phyloP scores from a whole-genome alignment of 2,329 filamentous ascomycete genomes.

The Ceratocystiopsis sp. region DNA sequence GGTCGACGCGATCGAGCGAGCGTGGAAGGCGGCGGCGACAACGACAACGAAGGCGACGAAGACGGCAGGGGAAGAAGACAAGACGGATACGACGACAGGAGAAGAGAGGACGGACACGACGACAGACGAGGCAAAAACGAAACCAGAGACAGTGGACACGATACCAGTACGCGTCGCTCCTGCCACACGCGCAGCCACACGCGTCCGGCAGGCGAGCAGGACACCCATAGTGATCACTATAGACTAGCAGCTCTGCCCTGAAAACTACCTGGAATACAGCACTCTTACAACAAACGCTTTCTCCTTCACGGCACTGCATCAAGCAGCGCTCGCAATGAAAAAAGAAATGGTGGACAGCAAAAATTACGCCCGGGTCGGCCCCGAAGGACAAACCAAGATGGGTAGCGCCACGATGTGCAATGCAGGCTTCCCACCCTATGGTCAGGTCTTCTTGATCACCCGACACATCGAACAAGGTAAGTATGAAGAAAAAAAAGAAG shows the following conservation, averaged over 20 bases:
- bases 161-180: too few relatives aligned
- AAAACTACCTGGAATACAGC: too few relatives aligned
- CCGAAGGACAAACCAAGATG: slow-evolving; percentile 13
- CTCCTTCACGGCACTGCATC: slow-evolving; percentile 7
- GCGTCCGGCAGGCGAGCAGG: too few relatives aligned
- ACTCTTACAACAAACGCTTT: neutral
- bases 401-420: slow-evolving; percentile 13
- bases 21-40: neutral
- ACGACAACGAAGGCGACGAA: neutral
- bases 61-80: neutral
- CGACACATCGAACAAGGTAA: slow-evolving; percentile 14
- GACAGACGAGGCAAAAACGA: too few relatives aligned
- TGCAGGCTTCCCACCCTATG: slow-evolving; percentile 13
- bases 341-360: slow-evolving; percentile 8
- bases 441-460: slow-evolving; percentile 13
- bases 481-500: slow-evolving; percentile 11
- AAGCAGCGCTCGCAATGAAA: slow-evolving; percentile 10
- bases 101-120: neutral
- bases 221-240: neutral
- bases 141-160: too few relatives aligned
- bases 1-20: slow-evolving; percentile 1
- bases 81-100: neutral
- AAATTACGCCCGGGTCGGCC: slow-evolving; percentile 13
- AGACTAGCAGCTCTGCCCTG: too few relatives aligned
- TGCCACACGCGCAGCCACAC: too few relatives aligned